A percentile compares a stretch with the other conserved stretches of the same genome.
These are phyloP conservation scores for Aspergillus felis DNA, from an alignment of 2,329 filamentous ascomycete genomes.

Conservation along the genomic window DNA sequence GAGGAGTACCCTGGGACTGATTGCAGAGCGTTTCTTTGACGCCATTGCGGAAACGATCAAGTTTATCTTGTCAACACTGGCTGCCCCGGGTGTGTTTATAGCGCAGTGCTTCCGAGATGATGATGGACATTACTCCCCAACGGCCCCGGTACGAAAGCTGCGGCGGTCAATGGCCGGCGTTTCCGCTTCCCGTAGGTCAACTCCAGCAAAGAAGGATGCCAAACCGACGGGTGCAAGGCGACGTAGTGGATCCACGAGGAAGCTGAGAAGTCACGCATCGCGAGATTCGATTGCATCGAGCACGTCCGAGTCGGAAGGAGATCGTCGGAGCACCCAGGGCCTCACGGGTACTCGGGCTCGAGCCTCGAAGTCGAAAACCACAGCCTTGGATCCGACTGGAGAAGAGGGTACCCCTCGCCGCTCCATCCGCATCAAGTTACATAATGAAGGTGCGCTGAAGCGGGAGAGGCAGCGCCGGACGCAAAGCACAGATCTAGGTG, in stretches of 20 bases:
- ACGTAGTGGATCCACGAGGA: constrained; percentile 28
- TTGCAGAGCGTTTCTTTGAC: constrained; percentile 67
- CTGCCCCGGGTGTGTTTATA: constrained; percentile 76
- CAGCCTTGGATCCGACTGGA: constrained; percentile 22
- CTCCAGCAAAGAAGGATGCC: constrained; percentile 18
- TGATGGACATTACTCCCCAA: constrained; percentile 71
- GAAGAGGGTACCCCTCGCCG: constrained; percentile 69
- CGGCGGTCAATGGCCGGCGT: constrained; percentile 27
- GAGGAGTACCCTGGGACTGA: constrained; percentile 42
- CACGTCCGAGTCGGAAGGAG: constrained; percentile 54
- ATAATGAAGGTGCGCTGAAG: constrained; percentile 71
- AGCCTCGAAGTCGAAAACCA: constrained; percentile 24
- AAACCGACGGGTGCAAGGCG: constrained; percentile 25
- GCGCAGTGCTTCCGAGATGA: constrained; percentile 80
- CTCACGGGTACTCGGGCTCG: constrained; percentile 21
- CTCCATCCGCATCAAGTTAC: constrained; percentile 86
- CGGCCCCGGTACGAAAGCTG: constrained; percentile 67
- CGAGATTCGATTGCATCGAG: constrained; percentile 47
- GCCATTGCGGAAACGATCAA: constrained; percentile 72
- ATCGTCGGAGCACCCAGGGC: constrained; percentile 25
- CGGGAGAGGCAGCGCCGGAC: constrained; percentile 54
- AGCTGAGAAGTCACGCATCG: constrained; percentile 29
- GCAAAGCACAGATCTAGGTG: constrained; percentile 29
- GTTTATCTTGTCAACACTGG: constrained; percentile 73
- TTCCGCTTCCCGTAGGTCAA: constrained; percentile 18